Percentiles rank a stretch among this genome's conserved stretches.
Evolutionary conservation across 2,329 filamentous ascomycete species (phyloP).

Genomic region (Fusarium sp.): DNA sequence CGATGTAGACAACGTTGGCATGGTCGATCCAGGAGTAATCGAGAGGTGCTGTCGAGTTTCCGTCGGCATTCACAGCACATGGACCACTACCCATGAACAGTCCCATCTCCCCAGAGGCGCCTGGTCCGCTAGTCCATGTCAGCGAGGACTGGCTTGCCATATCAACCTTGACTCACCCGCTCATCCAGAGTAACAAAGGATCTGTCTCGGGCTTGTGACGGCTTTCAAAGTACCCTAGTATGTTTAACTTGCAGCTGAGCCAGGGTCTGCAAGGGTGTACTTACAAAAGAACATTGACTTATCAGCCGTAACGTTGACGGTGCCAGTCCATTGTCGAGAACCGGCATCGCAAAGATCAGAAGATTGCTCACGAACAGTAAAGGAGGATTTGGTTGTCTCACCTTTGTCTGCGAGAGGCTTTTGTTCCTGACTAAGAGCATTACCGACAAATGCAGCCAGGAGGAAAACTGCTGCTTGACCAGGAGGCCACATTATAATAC

Average conservation of each 20-base stretch:
- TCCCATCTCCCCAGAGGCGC: conserved; percentile 28
- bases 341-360: conserved; percentile 24
- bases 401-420: conserved; percentile 1
- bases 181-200: conserved; percentile 34
- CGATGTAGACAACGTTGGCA: conserved; percentile 27
- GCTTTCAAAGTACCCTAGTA: conserved; percentile 30
- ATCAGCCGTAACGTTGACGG: conserved; percentile 18
- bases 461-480: not conserved
- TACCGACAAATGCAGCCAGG: not conserved
- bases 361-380: conserved; percentile 17
- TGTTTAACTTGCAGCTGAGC: not conserved
- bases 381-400: not conserved
- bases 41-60: conserved; percentile 22
- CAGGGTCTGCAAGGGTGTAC: fast-evolving
- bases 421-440: not conserved
- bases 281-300: conserved; percentile 35
- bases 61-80: conserved; percentile 22
- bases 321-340: conserved; percentile 23
- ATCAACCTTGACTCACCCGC: conserved; percentile 11
- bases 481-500: conserved; percentile 4
- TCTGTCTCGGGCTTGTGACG: conserved; percentile 21
- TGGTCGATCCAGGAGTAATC: conserved; percentile 31
- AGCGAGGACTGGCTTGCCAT: not conserved
- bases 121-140: conserved; percentile 3
- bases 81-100: conserved; percentile 32